Percentiles rank a stretch among this genome's conserved stretches.
phyloP scores from a whole-genome alignment of 2,329 filamentous ascomycete species.

The Claviceps sp. region DNA sequence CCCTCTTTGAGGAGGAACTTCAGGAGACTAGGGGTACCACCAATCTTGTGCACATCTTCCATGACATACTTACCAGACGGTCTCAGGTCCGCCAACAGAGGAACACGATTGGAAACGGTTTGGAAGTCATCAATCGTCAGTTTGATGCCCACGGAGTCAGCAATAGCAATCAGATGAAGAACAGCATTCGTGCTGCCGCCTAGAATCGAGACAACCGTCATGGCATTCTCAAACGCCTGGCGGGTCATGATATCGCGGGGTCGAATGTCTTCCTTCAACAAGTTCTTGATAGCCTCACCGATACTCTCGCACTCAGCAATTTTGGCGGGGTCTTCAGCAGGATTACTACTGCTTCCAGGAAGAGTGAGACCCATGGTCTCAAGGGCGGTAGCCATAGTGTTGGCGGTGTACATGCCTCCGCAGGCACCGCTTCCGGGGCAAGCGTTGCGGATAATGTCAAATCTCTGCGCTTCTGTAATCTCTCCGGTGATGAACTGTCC shows the following conservation, averaged over 20 bases:
- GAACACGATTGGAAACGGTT: slow-evolving; percentile 62
- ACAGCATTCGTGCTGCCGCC: slow-evolving; percentile 80
- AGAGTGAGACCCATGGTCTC: slow-evolving; percentile 82
- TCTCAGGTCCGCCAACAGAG: slow-evolving; percentile 72
- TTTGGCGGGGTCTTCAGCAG: slow-evolving; percentile 62
- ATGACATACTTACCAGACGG: slow-evolving; percentile 81
- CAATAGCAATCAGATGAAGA: slow-evolving; percentile 72
- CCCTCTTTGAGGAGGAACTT: slow-evolving; percentile 78
- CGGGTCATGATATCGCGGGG: slow-evolving; percentile 69
- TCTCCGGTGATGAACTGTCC: slow-evolving; percentile 87
- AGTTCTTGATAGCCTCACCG: slow-evolving; percentile 59
- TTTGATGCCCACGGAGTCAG: slow-evolving; percentile 67
- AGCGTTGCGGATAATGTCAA: slow-evolving; percentile 87
- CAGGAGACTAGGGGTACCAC: slow-evolving; percentile 74
- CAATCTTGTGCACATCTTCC: slow-evolving; percentile 71
- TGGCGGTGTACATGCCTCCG: slow-evolving; percentile 85
- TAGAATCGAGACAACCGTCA: slow-evolving; percentile 70
- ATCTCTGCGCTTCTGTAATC: slow-evolving; percentile 81
- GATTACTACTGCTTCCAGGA: slow-evolving; percentile 69
- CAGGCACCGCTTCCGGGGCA: slow-evolving; percentile 57
- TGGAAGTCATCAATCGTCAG: slow-evolving; percentile 82
- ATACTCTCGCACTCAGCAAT: slow-evolving; percentile 57
- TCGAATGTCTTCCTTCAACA: slow-evolving; percentile 63
- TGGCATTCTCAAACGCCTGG: slow-evolving; percentile 72
- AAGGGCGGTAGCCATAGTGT: slow-evolving; percentile 84